A percentile compares a stretch with the other conserved stretches of the same genome.
phyloP scores from a whole-genome alignment of 2,329 filamentous ascomycete genomes.

The Endoconidiophora laricicola region DNA sequence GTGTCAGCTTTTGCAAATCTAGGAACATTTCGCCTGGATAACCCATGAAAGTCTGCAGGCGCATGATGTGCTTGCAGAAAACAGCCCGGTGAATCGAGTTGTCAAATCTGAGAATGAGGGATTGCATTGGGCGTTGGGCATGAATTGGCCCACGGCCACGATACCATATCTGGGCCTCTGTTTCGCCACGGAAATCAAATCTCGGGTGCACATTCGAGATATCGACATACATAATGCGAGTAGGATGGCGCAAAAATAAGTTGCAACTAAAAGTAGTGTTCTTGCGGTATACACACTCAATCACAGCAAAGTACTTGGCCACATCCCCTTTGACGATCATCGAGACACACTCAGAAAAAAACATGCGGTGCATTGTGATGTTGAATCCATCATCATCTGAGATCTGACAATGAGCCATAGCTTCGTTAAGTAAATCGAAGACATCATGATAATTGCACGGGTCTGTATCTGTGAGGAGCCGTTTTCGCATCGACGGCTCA shows the following conservation, averaged over 20 bases:
- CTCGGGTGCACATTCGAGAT: background rate
- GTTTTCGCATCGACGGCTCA: background rate
- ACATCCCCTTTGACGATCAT: constrained; percentile 1
- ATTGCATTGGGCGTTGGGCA: background rate
- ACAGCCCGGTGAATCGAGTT: background rate
- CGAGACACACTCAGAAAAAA: constrained; percentile 1
- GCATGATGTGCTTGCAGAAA: background rate
- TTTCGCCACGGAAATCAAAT: background rate
- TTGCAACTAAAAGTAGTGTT: background rate
- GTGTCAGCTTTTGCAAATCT: no score
- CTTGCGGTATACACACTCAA: constrained; percentile 7
- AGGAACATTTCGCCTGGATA: no score
- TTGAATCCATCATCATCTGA: constrained; percentile 7
- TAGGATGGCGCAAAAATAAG: constrained; percentile 6
- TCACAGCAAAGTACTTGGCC: background rate
- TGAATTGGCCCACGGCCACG: background rate
- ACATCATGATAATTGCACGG: background rate
- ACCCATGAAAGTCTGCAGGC: no score
- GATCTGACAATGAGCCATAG: background rate
- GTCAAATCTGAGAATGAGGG: background rate
- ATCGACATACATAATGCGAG: constrained; percentile 10
- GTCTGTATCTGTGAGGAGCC: background rate
- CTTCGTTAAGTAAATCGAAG: background rate
- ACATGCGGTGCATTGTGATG: constrained; percentile 3
- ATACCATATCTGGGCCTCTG: background rate